Evolutionary conservation across 805 yeast genomes (phyloP), one percentile per base, ranked within the genome.

Genomic region (Metschnikowia matae): DNA sequence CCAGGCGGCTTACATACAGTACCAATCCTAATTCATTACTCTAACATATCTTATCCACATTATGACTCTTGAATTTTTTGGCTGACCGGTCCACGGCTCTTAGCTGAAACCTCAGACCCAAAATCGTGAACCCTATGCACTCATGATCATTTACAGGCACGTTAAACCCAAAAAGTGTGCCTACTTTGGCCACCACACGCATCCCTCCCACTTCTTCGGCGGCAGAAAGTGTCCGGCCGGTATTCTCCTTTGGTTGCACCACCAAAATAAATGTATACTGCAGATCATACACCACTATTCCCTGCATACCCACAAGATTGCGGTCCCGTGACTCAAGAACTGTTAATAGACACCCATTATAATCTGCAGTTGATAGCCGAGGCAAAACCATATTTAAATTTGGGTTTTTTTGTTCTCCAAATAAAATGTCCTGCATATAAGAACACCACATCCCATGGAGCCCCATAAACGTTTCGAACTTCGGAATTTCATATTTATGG

Each of bases 271-370:
- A 85, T 52, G 79, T 78, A 56, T 82, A 81, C 63, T 86, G 89
- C 7, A 92, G 79, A 62, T 90, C 97, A 86, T 94, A 87, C 2
- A 88, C 69, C 1, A 90, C 87, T 4, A 90, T 86, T 0, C 97
- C 97, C 36, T 71, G 56, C 32, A 76, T 58, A 0, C 94, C 95
- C 6, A 84, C 73, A 49, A 80, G 61, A 45, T 80, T 77, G 4
- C 74, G 69, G 59, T 84, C 85, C 18, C 69, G 67, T n/a, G 88
- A 74, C 43, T 80, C 77, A 2, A 73, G 59, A 0, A 90, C 90
- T 13, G 73, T 74, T 13, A 89, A 50, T 39, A 66, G 63, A n/a
- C 94, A 80, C 3, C 97, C 97, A 58, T 85, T 85, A 66, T 79
- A 86, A 60, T 90, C 97, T 1, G 94, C 88, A 53, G 85, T 77